Conservation (phyloP, 306 rosid species). For the Cyclanthera cordifolia region DNA sequence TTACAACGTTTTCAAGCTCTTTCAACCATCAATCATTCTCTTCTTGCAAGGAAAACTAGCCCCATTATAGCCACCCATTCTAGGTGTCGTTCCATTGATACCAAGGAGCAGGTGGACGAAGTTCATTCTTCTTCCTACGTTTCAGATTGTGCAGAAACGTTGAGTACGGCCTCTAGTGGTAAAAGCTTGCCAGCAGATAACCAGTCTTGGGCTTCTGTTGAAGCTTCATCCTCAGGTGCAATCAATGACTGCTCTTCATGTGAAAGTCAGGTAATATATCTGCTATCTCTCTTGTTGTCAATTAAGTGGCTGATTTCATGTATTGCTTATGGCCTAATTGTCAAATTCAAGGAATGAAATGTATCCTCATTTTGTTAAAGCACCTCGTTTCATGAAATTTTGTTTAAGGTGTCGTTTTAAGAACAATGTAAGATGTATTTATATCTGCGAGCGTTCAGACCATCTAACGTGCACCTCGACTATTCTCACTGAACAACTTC, state of each 20-base stretch:
- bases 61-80: slow-evolving; percentile 29
- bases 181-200: slow-evolving; percentile 35
- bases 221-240: slow-evolving; percentile 27
- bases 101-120: slow-evolving; percentile 28
- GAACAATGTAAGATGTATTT: background rate
- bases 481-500: too few species aligned
- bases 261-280: slow-evolving; percentile 49
- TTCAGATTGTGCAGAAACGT: slow-evolving; percentile 26
- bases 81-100: slow-evolving; percentile 43
- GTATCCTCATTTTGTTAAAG: background rate
- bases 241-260: slow-evolving; percentile 27
- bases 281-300: background rate
- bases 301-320: background rate
- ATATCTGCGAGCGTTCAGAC: too few species aligned
- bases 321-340: background rate
- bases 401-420: background rate
- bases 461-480: too few species aligned
- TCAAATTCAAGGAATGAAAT: background rate
- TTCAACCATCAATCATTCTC: slow-evolving; percentile 44
- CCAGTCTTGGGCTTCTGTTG: slow-evolving; percentile 39
- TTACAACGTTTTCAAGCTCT: slow-evolving; percentile 80
- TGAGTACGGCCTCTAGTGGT: slow-evolving; percentile 41
- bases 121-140: slow-evolving; percentile 28
- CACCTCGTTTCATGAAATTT: background rate
- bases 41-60: slow-evolving; percentile 27